A percentile compares a stretch with the other conserved stretches of the same genome.
These are phyloP conservation scores for Fusarium bactridioides DNA, from an alignment of 2,329 filamentous ascomycete species.

Conservation along the genomic window DNA sequence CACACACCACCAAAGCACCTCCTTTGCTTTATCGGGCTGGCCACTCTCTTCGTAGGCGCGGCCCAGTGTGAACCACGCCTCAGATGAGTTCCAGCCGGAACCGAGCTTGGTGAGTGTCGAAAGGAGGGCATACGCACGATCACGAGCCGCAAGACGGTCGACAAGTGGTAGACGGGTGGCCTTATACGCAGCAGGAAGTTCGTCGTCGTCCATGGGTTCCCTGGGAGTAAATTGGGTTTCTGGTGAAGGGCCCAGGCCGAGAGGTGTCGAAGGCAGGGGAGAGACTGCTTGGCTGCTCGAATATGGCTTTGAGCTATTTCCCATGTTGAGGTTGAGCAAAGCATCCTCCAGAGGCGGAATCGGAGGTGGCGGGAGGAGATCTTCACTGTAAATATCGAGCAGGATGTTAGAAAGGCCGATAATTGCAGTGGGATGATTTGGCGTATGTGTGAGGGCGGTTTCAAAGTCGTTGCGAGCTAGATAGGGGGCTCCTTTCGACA, in stretches of 20 bases:
- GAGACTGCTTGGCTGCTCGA: constrained; percentile 12
- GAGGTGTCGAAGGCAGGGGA: constrained; percentile 53
- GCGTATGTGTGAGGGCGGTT: constrained; percentile 78
- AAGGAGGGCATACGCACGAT: constrained; percentile 86
- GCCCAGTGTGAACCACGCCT: constrained; percentile 91
- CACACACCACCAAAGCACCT: constrained; percentile 97
- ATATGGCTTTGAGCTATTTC: background rate
- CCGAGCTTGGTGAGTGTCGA: constrained; percentile 86
- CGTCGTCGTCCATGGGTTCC: constrained; percentile 46
- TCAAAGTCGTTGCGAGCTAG: constrained; percentile 82
- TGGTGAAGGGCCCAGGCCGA: constrained; percentile 54
- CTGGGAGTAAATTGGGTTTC: constrained; percentile 17
- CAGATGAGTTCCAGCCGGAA: constrained; percentile 86
- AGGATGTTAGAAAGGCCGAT: constrained; percentile 86
- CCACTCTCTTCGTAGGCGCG: constrained; percentile 88
- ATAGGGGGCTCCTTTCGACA: constrained; percentile 69
- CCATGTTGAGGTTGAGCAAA: background rate
- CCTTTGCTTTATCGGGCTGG: constrained; percentile 86
- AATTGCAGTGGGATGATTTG: constrained; percentile 81
- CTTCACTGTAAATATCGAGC: constrained; percentile 81
- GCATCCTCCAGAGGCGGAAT: constrained; percentile 53
- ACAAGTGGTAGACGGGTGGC: constrained; percentile 72
- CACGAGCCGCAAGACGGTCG: constrained; percentile 87
- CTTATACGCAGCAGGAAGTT: constrained; percentile 62
- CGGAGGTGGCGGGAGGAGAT: constrained; percentile 66